Evolutionary conservation across 2,329 filamentous ascomycete species (phyloP).

Genomic region (Pseudogymnoascus sp.): DNA sequence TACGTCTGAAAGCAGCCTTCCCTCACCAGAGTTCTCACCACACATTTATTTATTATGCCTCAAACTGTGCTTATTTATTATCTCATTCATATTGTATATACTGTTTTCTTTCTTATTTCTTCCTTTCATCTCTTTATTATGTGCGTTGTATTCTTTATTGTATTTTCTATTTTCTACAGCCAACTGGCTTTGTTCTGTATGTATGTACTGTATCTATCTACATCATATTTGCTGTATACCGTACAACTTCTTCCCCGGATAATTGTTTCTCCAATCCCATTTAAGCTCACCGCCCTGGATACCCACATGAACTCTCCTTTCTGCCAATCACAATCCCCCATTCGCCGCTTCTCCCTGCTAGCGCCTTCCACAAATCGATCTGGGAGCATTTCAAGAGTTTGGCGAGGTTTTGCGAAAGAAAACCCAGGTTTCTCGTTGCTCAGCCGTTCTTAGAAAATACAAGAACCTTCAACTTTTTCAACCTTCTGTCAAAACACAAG

Average conservation of each 20-base stretch:
- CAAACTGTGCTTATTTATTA: no score
- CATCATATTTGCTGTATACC: no score
- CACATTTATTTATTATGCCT: no score
- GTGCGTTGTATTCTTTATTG: no score
- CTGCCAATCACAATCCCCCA: background rate
- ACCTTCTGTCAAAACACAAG: background rate
- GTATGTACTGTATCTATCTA: background rate
- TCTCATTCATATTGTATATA: no score
- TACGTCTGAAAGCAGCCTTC: background rate
- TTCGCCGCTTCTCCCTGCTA: conserved; percentile 6
- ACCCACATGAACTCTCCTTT: background rate
- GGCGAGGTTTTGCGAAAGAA: conserved; percentile 10
- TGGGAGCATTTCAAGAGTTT: conserved; percentile 11
- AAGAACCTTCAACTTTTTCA: conserved; percentile 3
- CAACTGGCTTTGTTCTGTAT: background rate
- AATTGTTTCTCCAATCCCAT: background rate
- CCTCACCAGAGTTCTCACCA: no score
- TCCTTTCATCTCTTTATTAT: no score
- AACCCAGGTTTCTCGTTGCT: conserved; percentile 8
- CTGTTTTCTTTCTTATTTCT: no score
- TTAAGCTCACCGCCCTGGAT: conserved; percentile 9
- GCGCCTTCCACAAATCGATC: conserved; percentile 7
- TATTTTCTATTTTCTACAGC: no score
- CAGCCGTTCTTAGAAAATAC: conserved; percentile 1
- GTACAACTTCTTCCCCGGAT: background rate